Conservation (phyloP, 208 protist genomes). For the Novymonas esmeraldas region DNA sequence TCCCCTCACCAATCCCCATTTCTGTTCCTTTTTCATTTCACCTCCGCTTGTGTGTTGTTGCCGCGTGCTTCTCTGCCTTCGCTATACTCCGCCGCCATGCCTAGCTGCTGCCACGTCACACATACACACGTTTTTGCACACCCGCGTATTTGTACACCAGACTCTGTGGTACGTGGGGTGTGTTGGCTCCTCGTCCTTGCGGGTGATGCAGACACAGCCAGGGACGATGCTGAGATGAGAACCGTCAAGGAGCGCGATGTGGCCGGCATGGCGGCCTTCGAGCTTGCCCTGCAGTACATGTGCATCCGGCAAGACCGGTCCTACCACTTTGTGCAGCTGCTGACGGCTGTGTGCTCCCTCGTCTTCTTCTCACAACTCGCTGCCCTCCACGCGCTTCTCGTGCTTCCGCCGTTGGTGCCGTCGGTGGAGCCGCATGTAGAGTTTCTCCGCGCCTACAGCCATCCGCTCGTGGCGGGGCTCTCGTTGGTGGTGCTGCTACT, state of each 20-base stretch:
- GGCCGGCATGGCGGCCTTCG: conserved; percentile 80
- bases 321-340: conserved; percentile 82
- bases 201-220: background rate
- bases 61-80: no score
- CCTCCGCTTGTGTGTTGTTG: no score
- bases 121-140: no score
- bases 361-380: conserved; percentile 58
- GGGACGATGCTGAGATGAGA: conserved; percentile 9
- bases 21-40: no score
- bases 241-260: conserved; percentile 75
- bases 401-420: conserved; percentile 50
- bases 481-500: conserved; percentile 62
- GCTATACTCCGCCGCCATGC: no score
- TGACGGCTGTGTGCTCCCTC: conserved; percentile 66
- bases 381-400: conserved; percentile 33
- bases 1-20: no score
- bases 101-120: no score
- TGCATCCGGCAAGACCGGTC: conserved; percentile 82
- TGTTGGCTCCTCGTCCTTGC: no score
- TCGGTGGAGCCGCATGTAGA: conserved; percentile 22
- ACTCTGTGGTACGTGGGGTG: no score
- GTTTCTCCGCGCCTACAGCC: conserved; percentile 31
- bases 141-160: no score
- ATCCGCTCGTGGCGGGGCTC: conserved; percentile 32
- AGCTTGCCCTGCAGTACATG: conserved; percentile 83